Percentiles rank a stretch among this genome's conserved stretches.
phyloP scores from a whole-genome alignment of 306 rosid species.

The Bauhinia variegata region DNA sequence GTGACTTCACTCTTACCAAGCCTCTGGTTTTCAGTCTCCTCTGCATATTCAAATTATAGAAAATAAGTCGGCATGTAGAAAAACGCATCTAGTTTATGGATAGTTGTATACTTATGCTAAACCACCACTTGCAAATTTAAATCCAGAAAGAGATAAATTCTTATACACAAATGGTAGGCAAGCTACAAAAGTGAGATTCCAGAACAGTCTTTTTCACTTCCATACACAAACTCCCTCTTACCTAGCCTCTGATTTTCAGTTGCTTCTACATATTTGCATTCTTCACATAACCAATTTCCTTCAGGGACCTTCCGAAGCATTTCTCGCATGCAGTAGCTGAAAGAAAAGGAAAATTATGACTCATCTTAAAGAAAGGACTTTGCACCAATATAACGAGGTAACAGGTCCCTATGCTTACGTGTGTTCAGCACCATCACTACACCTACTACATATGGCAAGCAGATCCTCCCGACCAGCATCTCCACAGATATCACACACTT shows the following conservation, averaged over 20 bases:
- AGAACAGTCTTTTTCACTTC: constrained; percentile 1
- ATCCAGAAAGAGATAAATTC: constrained; percentile 20
- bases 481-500: constrained; percentile 97
- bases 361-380: constrained; percentile 26
- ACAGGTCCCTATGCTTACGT: constrained; percentile 58
- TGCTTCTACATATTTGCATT: constrained; percentile 70
- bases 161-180: constrained; percentile 19
- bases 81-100: too few species aligned
- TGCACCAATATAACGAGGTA: constrained; percentile 23
- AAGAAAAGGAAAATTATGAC: constrained; percentile 33
- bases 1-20: constrained; percentile 53
- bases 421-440: constrained; percentile 98
- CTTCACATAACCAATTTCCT: constrained; percentile 90
- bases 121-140: constrained; percentile 41
- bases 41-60: constrained; percentile 28
- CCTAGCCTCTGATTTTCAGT: constrained; percentile 63
- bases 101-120: too few species aligned
- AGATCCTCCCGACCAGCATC: constrained; percentile 91
- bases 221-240: constrained; percentile 46
- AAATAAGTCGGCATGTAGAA: too few species aligned
- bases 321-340: constrained; percentile 90
- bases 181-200: constrained; percentile 13
- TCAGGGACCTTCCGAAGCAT: constrained; percentile 78
- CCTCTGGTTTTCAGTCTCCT: constrained; percentile 59
- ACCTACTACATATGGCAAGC: constrained; percentile 88